Base-by-base conservation (phyloP, 2,329 filamentous ascomycete genomes). In the Epichloe uncinata region DNA sequence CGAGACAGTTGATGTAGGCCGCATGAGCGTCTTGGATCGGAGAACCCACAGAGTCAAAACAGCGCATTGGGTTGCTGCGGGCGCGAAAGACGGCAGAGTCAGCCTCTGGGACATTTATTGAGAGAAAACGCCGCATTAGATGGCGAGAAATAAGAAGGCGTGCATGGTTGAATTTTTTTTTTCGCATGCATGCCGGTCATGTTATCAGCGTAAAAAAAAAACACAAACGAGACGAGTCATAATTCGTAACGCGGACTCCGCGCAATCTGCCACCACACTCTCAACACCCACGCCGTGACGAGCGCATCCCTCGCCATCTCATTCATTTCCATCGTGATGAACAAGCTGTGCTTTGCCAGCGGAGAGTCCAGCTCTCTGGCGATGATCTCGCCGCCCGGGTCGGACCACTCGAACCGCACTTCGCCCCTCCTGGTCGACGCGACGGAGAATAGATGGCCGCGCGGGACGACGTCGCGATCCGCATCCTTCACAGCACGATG, bases 61-160 rank as follows among this genome's bases (percentile, higher is more conserved):
- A 47, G 84, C 84, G 22, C 91, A 97, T 65, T 97, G 91, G 90
- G 65, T 97, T 47, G 93, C 85, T 16, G 87, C 81, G 1, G 93
- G 93, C 1, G 85, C 87, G 50, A 98, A 97, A 65, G 93, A 97
- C 69, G 93, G 91, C 16, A 95, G 94, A 64, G 80, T 97, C 54
- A 95, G 88, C 62, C 70, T 98, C 57, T 98, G 93, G 93, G 87
- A 96, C 69, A 82, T 97, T 52, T 98, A 93, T 65, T 90, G 60
- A 70, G 22, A 30, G 15, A 9, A 12, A 7, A 3, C 3, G 20
- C 8, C 41, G 41, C 9, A 30, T 11, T 11, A 30, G 9, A 30
- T 9, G 26, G 26, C 26, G 26, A 30, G 26, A 30, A 36, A 2
- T 13, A 3, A 36, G 15, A 36, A 36, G 35, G 4, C 15, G 13